phyloP scores from a whole-genome alignment of 441 rosid genomes.

The Caryocar brasiliense region DNA sequence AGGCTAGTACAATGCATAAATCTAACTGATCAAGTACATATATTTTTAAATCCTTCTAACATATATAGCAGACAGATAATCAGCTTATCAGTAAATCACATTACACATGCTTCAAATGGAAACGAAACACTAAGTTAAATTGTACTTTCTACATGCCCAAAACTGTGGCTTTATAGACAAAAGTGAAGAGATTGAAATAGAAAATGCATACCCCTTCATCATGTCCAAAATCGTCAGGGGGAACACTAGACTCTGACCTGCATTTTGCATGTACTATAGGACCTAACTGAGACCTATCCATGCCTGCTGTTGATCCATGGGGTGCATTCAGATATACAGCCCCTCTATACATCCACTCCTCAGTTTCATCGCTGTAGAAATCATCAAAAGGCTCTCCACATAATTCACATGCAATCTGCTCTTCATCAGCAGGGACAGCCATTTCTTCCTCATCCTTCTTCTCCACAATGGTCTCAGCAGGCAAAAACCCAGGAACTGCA shows the following conservation, averaged over 20 bases:
- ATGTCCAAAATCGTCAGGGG: slow-evolving; percentile 34
- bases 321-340: slow-evolving; percentile 86
- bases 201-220: slow-evolving; percentile 50
- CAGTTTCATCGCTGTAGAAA: slow-evolving; percentile 90
- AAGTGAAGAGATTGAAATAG: not conserved
- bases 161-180: not conserved
- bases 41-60: no score
- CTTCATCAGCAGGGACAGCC: slow-evolving; percentile 98
- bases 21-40: no score
- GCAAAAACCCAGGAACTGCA: slow-evolving; percentile 84
- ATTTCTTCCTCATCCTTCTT: slow-evolving; percentile 83
- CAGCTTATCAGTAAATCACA: no score
- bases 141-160: not conserved
- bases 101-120: not conserved
- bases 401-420: slow-evolving; percentile 75
- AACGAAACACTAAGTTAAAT: not conserved
- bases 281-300: slow-evolving; percentile 80
- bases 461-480: slow-evolving; percentile 54
- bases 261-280: slow-evolving; percentile 98
- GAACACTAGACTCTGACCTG: slow-evolving; percentile 63
- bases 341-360: slow-evolving; percentile 98
- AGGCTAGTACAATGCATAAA: no score
- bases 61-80: no score
- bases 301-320: slow-evolving; percentile 36
- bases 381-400: slow-evolving; percentile 96